These are phyloP conservation scores for Cucurbita moschata DNA, from an alignment of 306 rosid genomes.

Conservation along the genomic window DNA sequence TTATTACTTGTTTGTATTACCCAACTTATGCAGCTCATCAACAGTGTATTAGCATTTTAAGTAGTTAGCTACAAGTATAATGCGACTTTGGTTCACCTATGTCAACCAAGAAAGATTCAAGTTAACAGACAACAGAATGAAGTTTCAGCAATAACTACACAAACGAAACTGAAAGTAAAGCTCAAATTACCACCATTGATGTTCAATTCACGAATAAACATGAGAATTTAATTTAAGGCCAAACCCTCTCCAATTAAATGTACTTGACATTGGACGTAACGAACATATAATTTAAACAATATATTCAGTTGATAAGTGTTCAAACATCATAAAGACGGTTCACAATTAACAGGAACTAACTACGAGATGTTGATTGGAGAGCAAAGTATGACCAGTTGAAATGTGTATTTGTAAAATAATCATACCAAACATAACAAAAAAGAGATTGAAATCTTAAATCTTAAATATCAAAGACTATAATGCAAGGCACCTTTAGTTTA, in stretches of 20 bases:
- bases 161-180: neutral
- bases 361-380: neutral
- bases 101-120: neutral
- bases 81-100: neutral
- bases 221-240: neutral
- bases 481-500: slow-evolving; percentile 24
- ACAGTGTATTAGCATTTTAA: neutral
- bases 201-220: neutral
- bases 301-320: neutral
- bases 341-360: neutral
- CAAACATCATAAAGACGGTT: neutral
- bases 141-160: neutral
- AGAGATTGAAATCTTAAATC: neutral
- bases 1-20: neutral
- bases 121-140: neutral
- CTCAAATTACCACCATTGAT: neutral
- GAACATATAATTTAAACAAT: neutral
- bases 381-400: neutral
- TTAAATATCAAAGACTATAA: neutral
- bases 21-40: neutral
- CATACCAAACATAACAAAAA: neutral
- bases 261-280: neutral
- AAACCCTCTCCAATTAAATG: neutral
- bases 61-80: neutral
- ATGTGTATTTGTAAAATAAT: neutral